Percentiles rank a stretch among this genome's conserved stretches.
These are phyloP conservation scores for Ustilago trichophora DNA, from an alignment of 1,284 basidiomycete genomes.

Conservation along the genomic window DNA sequence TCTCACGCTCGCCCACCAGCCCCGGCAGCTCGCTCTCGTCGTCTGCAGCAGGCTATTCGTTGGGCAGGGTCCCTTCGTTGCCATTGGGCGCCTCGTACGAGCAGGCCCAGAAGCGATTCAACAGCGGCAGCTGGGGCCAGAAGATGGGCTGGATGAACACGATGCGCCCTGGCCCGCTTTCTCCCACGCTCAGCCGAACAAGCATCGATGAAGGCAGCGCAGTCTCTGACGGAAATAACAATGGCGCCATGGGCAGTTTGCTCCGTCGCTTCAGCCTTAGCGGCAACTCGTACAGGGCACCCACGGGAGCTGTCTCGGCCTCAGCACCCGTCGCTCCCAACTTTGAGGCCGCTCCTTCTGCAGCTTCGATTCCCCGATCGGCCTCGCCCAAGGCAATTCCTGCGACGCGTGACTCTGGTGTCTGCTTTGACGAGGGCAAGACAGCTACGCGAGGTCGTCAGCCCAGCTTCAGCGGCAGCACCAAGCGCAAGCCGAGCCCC, in stretches of 20 bases:
- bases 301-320: neutral
- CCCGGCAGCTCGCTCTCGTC: constrained; percentile 32
- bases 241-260: constrained; percentile 44
- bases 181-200: constrained; percentile 23
- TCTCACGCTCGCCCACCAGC: constrained; percentile 34
- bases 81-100: constrained; percentile 47
- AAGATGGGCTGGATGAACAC: constrained; percentile 47
- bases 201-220: constrained; percentile 40
- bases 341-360: constrained; percentile 15
- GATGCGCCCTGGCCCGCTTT: constrained; percentile 38
- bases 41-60: constrained; percentile 17
- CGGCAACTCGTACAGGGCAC: constrained; percentile 36
- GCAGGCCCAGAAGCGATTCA: constrained; percentile 52
- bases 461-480: constrained; percentile 37
- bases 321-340: constrained; percentile 18
- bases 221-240: constrained; percentile 10
- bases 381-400: constrained; percentile 33
- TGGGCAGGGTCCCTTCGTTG: constrained; percentile 49
- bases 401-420: constrained; percentile 28
- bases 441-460: constrained; percentile 33
- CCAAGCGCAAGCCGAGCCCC: constrained; percentile 57
- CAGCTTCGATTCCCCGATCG: constrained; percentile 30
- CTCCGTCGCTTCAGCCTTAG: constrained; percentile 53
- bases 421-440: constrained; percentile 21
- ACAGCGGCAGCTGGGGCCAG: constrained; percentile 50